A percentile compares a stretch with the other conserved stretches of the same genome.
Evolutionary conservation across 441 rosid species (phyloP).

Genomic region (Rhodomyrtus psidioides): DNA sequence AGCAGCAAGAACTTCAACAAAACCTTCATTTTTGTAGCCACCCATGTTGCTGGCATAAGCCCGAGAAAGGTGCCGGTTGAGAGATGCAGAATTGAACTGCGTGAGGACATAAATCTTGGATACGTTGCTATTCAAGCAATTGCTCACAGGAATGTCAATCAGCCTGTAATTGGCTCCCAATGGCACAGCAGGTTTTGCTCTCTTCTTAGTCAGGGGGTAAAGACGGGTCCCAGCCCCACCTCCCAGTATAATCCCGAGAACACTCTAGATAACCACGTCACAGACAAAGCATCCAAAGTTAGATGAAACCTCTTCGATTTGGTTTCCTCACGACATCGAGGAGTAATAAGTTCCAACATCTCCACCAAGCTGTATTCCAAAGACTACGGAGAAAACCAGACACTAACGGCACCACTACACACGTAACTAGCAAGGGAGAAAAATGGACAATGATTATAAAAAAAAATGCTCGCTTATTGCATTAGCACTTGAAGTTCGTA

Average conservation of each 20-base stretch:
- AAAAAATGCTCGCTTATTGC: neutral
- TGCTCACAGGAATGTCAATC: constrained; percentile 94
- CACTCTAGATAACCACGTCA: constrained; percentile 50
- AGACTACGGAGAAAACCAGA: neutral
- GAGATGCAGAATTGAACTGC: constrained; percentile 90
- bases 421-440: neutral
- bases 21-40: constrained; percentile 94
- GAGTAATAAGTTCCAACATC: neutral
- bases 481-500: neutral
- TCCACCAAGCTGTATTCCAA: neutral
- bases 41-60: constrained; percentile 96
- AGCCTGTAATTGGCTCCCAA: constrained; percentile 90
- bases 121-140: constrained; percentile 86
- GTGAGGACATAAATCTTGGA: constrained; percentile 92
- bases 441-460: neutral
- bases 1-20: constrained; percentile 96
- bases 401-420: neutral
- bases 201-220: constrained; percentile 87
- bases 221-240: constrained; percentile 98
- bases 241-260: constrained; percentile 84
- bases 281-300: neutral
- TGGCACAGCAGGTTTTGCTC: constrained; percentile 95
- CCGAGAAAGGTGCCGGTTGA: constrained; percentile 85
- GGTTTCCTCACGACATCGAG: neutral
- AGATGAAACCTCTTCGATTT: neutral